phyloP scores from a whole-genome alignment of 352 stramenopile species.

The Phytopythium mirpurense region DNA sequence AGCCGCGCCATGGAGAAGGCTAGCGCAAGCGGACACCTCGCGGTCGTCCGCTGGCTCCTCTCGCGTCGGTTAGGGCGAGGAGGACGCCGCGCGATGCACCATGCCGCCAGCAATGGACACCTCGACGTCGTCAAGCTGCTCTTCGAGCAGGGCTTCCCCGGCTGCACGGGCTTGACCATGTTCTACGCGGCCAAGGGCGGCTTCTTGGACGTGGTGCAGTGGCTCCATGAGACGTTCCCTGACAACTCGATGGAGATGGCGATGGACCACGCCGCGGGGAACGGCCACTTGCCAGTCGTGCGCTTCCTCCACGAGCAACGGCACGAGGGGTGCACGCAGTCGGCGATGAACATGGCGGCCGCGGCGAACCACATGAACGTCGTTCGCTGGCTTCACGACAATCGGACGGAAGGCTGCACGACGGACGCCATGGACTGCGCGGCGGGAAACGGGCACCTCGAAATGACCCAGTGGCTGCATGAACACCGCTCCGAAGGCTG shows the following conservation, averaged over 20 bases:
- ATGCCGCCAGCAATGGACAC: slow-evolving; percentile 20
- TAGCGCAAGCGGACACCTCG: slow-evolving; percentile 20
- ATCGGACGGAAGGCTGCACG: slow-evolving; percentile 8
- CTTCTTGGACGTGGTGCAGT: slow-evolving; percentile 22
- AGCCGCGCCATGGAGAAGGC: slow-evolving; percentile 24
- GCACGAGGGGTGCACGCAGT: slow-evolving; percentile 10
- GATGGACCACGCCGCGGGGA: slow-evolving; percentile 22
- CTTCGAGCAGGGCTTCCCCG: slow-evolving; percentile 15
- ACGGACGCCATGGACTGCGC: slow-evolving; percentile 20
- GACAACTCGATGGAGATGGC: slow-evolving; percentile 20
- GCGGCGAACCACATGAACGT: slow-evolving; percentile 17
- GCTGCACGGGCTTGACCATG: slow-evolving; percentile 20
- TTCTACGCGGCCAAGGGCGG: slow-evolving; percentile 20
- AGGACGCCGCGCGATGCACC: slow-evolving; percentile 21
- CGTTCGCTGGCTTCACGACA: slow-evolving; percentile 14
- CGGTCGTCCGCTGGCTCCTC: slow-evolving; percentile 23
- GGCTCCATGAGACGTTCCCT: slow-evolving; percentile 17
- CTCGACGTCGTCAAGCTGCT: slow-evolving; percentile 19
- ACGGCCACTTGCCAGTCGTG: slow-evolving; percentile 17
- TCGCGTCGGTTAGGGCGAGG: slow-evolving; percentile 21
- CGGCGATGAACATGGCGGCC: slow-evolving; percentile 24
- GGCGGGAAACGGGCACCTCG: slow-evolving; percentile 16
- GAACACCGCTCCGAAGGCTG: slow-evolving; percentile 12
- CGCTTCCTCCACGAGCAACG: slow-evolving; percentile 14
- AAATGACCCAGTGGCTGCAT: slow-evolving; percentile 21